Base-by-base conservation (phyloP, 1,284 basidiomycete species). In the Irpex rosettiformis region DNA sequence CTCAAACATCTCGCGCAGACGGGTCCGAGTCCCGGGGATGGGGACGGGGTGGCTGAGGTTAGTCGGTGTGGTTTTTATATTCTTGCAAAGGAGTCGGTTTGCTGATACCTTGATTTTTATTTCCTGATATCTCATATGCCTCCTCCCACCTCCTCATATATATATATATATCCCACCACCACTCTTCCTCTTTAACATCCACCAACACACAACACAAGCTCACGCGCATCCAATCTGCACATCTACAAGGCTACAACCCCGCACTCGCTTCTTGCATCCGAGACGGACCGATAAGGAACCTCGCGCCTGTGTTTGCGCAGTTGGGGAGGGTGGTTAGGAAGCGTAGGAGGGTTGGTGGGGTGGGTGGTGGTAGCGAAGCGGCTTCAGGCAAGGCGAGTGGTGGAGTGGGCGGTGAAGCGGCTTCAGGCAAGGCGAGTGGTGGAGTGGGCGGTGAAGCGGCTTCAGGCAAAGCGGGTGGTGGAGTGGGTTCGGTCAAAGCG, bases 231-330 rank as follows among this genome's bases (percentile, higher is more conserved):
- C 89, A 92, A 72, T 86, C 85, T 0, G 87, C 87, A 1, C 82
- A 87, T 67, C 77, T 92, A 10, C 81, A 85, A 4, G 83, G 89
- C 5, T 91, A 84, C 70, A 86, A 89, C 60, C 76, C 80, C 18
- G 89, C 89, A 0, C 70, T 92, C 11, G 88, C 88, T 0, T 89
- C 88, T 6, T 89, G 85, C 1, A 73, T 92, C 10, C 79, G 88
- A n/a, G 80, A 87, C 48, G 89, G 88, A 1, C 89, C 88, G 8
- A 73, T 90, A 28, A 79, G 85, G 25, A 86, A 86, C 1, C 77
- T 62, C 83, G 56, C 72, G 68, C 16, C 66, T 74, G 1, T 52
- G 21, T 64, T 64, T 52, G 59, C 75, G 21, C 74, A 77, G 1
- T 72, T 81, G 4, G 81, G 78, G 1, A 64, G 67, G 51, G 64